phyloP scores from a whole-genome alignment of 768 basidiomycete species.

The Tulasnella sp. region DNA sequence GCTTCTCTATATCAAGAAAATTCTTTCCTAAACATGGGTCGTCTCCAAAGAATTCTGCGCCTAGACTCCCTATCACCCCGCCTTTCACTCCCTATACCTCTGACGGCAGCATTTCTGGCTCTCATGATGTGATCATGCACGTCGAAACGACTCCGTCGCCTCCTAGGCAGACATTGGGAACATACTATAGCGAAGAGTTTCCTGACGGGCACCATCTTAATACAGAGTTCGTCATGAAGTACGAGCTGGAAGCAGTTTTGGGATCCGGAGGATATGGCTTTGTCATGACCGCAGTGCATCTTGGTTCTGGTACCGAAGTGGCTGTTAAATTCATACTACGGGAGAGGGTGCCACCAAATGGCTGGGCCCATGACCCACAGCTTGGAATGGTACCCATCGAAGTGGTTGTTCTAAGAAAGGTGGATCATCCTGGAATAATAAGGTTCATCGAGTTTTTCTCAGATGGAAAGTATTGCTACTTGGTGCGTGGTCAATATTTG shows the following conservation, averaged over 20 bases:
- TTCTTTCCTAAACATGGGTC: background rate
- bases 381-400: conserved; percentile 65
- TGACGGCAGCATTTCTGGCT: background rate
- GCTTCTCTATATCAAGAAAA: too few relatives aligned
- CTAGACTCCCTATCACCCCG: background rate
- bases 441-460: conserved; percentile 75
- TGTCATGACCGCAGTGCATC: conserved; percentile 74
- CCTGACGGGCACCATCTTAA: conserved; percentile 48
- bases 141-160: too few relatives aligned
- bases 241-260: conserved; percentile 59
- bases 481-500: conserved; percentile 39
- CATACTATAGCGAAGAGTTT: conserved; percentile 39
- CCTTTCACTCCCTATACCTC: background rate
- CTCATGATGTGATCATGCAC: too few relatives aligned
- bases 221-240: conserved; percentile 43
- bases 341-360: conserved; percentile 45
- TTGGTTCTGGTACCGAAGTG: conserved; percentile 48
- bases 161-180: conserved; percentile 4
- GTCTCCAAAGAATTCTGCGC: background rate
- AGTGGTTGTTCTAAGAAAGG: conserved; percentile 56
- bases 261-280: conserved; percentile 93
- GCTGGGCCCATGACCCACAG: conserved; percentile 41
- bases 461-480: conserved; percentile 72
- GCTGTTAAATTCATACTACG: conserved; percentile 95
- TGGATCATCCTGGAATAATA: conserved; percentile 72